These are phyloP conservation scores for Lichtheimia corymbifera DNA, from an alignment of 371 early-diverging fungal species.

Conservation along the genomic window DNA sequence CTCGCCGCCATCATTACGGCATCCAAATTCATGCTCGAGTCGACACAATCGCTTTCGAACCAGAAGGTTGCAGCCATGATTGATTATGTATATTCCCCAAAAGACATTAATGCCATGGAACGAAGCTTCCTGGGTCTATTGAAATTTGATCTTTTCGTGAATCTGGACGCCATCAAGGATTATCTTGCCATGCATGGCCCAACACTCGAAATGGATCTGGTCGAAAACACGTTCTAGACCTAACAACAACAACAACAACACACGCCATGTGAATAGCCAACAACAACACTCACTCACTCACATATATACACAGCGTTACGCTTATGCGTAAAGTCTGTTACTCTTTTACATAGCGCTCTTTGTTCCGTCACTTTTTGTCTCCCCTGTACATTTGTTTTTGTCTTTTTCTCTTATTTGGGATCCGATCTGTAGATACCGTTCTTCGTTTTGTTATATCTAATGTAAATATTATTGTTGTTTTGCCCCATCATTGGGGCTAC, in stretches of 20 bases:
- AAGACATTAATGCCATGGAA: conserved; percentile 62
- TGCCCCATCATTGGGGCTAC: too few species aligned
- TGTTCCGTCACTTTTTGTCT: background rate
- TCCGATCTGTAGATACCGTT: too few species aligned
- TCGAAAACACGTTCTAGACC: conserved; percentile 34
- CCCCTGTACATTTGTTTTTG: too few species aligned
- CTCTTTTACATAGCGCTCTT: background rate
- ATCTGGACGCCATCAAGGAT: conserved; percentile 44
- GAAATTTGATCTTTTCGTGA: conserved; percentile 48
- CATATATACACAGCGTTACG: background rate
- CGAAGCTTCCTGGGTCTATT: conserved; percentile 50
- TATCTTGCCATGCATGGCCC: conserved; percentile 48
- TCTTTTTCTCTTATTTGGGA: too few species aligned
- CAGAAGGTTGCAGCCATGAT: conserved; percentile 65
- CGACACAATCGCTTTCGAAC: conserved; percentile 59
- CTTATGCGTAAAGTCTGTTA: background rate
- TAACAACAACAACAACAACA: conserved; percentile 2
- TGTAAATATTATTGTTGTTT: too few species aligned
- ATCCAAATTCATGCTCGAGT: conserved; percentile 66
- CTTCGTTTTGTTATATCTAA: too few species aligned
- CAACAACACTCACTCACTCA: background rate
- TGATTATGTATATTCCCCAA: conserved; percentile 59
- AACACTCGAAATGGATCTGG: conserved; percentile 47
- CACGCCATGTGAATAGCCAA: conserved; percentile 2
- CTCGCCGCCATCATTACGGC: conserved; percentile 72